Conservation (phyloP, 805 yeast genomes). For the Barnettozyma botsteinii region DNA sequence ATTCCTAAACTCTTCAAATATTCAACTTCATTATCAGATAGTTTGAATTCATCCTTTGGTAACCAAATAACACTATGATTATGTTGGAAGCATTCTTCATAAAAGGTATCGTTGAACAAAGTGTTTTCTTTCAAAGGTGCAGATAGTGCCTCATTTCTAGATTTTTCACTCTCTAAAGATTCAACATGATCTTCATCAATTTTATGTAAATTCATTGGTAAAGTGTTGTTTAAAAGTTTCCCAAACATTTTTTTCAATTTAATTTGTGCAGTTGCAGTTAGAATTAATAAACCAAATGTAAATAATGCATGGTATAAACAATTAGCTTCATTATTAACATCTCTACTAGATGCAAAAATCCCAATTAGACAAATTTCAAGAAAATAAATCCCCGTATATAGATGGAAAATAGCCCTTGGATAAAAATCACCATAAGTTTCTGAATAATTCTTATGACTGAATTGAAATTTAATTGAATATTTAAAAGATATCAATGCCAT, state of each 20-base stretch:
- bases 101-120: conserved; percentile 21
- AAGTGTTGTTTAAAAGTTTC: conserved; percentile 26
- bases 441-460: conserved; percentile 42
- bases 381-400: conserved; percentile 78
- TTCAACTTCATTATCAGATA: conserved; percentile 11
- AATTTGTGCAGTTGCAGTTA: conserved; percentile 54
- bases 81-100: conserved; percentile 23
- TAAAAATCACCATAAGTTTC: conserved; percentile 69
- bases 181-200: neutral
- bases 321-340: conserved; percentile 38
- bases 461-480: conserved; percentile 57
- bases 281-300: conserved; percentile 45
- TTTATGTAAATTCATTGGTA: conserved; percentile 29
- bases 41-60: conserved; percentile 19
- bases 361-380: conserved; percentile 77
- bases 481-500: conserved; percentile 62
- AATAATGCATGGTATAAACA: conserved; percentile 44
- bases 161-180: neutral
- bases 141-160: neutral
- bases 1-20: conserved; percentile 22
- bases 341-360: conserved; percentile 55
- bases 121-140: conserved; percentile 2
- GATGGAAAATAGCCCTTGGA: conserved; percentile 67
- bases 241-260: conserved; percentile 41
- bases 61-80: conserved; percentile 19